Conservation (phyloP, 169 alveolate genomes). For the Cyclospora cayetanensis region DNA sequence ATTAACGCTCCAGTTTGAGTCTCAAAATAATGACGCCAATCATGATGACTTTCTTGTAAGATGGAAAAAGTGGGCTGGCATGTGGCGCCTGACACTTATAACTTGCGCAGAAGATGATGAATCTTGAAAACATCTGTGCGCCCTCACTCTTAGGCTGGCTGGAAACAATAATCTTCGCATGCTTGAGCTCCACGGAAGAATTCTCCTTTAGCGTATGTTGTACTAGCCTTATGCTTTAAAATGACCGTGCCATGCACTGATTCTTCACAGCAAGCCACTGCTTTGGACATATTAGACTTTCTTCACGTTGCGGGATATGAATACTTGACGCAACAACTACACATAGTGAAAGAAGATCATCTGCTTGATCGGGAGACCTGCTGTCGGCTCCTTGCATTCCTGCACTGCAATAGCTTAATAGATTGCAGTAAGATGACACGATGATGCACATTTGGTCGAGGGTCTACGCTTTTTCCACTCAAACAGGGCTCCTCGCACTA, state of each 20-base stretch:
- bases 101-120: conserved; percentile 40
- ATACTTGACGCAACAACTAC: conserved; percentile 11
- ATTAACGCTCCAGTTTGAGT: conserved; percentile 49
- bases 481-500: conserved; percentile 55
- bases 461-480: not conserved
- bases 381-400: conserved; percentile 41
- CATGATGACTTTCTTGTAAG: conserved; percentile 48
- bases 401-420: conserved; percentile 58
- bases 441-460: not conserved
- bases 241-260: not conserved
- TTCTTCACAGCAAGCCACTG: conserved; percentile 49
- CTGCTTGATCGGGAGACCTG: conserved; percentile 54
- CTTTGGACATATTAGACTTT: conserved; percentile 47
- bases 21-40: conserved; percentile 47
- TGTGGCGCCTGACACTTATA: not conserved
- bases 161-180: conserved; percentile 39
- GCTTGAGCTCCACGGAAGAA: conserved; percentile 32
- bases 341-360: conserved; percentile 14
- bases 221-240: not conserved
- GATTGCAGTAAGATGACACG: conserved; percentile 20
- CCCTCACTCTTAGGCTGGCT: conserved; percentile 9
- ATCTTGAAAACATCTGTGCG: conserved; percentile 53
- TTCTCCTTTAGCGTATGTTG: conserved; percentile 52
- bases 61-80: not conserved
- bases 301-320: conserved; percentile 18